phyloP scores from a whole-genome alignment of 768 basidiomycete species.

The Lepiota brunneoincarnata region DNA sequence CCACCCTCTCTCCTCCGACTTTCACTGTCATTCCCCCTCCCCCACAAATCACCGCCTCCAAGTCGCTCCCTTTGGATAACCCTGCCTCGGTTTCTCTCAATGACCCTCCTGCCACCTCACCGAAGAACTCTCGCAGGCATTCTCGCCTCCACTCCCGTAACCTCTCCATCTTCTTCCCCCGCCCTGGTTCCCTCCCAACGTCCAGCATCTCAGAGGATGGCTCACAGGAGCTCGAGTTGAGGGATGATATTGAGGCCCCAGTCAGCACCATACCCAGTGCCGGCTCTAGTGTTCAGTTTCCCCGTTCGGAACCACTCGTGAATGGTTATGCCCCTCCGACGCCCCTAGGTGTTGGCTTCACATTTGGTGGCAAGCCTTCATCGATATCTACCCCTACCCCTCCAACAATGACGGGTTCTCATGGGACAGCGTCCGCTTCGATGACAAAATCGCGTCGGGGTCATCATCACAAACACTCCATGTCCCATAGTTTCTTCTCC shows the following conservation, averaged over 20 bases:
- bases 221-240: slow-evolving; percentile 49
- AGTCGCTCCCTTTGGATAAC: slow-evolving; percentile 17
- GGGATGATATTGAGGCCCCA: slow-evolving; percentile 44
- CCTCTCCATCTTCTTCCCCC: slow-evolving; percentile 90
- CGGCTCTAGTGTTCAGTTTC: slow-evolving; percentile 35
- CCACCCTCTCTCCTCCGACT: slow-evolving; percentile 27
- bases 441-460: slow-evolving; percentile 51
- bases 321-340: slow-evolving; percentile 26
- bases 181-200: slow-evolving; percentile 61
- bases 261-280: slow-evolving; percentile 45
- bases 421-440: slow-evolving; percentile 18
- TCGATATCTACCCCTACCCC: no score
- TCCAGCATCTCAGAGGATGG: slow-evolving; percentile 70
- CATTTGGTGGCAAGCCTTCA: slow-evolving; percentile 62
- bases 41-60: slow-evolving; percentile 23
- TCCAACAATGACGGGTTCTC: no score
- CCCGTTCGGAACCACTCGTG: slow-evolving; percentile 29
- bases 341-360: slow-evolving; percentile 55
- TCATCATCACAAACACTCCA: slow-evolving; percentile 90
- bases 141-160: slow-evolving; percentile 79
- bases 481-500: slow-evolving; percentile 94
- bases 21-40: slow-evolving; percentile 14
- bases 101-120: slow-evolving; percentile 19
- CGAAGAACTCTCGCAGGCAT: slow-evolving; percentile 43
- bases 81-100: slow-evolving; percentile 10